Evolutionary conservation across 1,284 basidiomycete genomes (phyloP), one percentile per base, ranked within the genome.

Genomic region (Ganoderma lingzhi): DNA sequence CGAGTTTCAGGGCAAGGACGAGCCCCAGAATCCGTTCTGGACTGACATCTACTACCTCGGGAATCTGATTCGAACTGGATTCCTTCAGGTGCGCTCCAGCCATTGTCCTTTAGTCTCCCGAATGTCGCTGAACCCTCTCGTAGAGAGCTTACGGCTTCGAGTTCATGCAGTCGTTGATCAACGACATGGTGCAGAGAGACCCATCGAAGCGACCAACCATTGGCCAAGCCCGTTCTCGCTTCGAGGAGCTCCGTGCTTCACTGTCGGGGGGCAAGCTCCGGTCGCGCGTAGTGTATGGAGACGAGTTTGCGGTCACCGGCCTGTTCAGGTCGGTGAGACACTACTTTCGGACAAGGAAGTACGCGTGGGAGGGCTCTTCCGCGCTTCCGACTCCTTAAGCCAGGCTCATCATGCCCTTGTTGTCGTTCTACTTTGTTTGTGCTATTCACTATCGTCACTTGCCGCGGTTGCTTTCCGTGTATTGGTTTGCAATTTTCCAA

Each of bases 21-120:
- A 68, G 9, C 68, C 68, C 2, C 70, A 67, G 23, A 69, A 80
- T 61, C 79, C 79, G 5, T 81, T 80, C 59, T 73, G 68, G 2
- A 76, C 76, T 1, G 79, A 79, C 41, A 65, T 80, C 1, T 80
- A 81, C 70, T 78, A 78, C 64, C 60, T 80, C 15, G 79, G 79
- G 0, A 78, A 77, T 32, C 14, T 77, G 37, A 71, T 80, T n/a
- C 64, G 84, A 83, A 73, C 51, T 32, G 59, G 69, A 3, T 74
- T 77, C 63, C 15, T 78, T 1, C 28, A 72, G 59, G 77, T 75
- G 68, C 6, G 32, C 10, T 6, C 10, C 28, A 2, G 10, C n/a
- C 10, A 2, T 12, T 2, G 39, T 14, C 39, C 9, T 41, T 6
- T 4, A 6, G 39, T 17, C 10, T 28, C n/a, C 32, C 6, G 10